These are phyloP conservation scores for Ganoderma sp. DNA, from an alignment of 1,284 basidiomycete species.

Conservation along the genomic window DNA sequence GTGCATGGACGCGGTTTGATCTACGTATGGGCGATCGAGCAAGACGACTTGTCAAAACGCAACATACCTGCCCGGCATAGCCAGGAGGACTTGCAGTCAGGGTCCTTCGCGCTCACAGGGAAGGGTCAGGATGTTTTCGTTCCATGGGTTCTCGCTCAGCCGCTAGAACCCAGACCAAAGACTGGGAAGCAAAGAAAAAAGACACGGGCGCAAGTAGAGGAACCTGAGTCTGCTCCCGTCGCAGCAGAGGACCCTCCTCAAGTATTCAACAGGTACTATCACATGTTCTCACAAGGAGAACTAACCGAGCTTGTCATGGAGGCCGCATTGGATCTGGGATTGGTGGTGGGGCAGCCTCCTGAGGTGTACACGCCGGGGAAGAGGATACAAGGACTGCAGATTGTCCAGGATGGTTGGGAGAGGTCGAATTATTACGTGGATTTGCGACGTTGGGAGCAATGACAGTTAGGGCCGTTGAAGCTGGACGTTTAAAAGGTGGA, in stretches of 20 bases:
- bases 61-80: conserved; percentile 50
- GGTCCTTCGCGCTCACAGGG: not conserved
- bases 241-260: conserved; percentile 32
- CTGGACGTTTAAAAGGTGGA: not conserved
- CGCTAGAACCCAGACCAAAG: conserved; percentile 31
- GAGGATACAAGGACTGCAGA: conserved; percentile 54
- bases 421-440: conserved; percentile 84
- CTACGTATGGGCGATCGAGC: conserved; percentile 99
- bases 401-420: conserved; percentile 85
- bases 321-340: conserved; percentile 66
- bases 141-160: conserved; percentile 64
- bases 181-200: conserved; percentile 31
- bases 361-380: conserved; percentile 19
- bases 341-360: conserved; percentile 51
- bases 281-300: conserved; percentile 88
- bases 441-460: conserved; percentile 61
- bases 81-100: not conserved
- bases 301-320: conserved; percentile 63
- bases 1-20: conserved; percentile 82
- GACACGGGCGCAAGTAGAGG: conserved; percentile 26
- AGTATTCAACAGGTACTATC: conserved; percentile 89
- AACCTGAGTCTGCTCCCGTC: conserved; percentile 2
- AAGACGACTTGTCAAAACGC: conserved; percentile 83
- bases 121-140: conserved; percentile 71
- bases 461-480: not conserved